Evolutionary conservation across 495 filamentous ascomycete genomes (phyloP).

Genomic region (Podospora fimiseda): DNA sequence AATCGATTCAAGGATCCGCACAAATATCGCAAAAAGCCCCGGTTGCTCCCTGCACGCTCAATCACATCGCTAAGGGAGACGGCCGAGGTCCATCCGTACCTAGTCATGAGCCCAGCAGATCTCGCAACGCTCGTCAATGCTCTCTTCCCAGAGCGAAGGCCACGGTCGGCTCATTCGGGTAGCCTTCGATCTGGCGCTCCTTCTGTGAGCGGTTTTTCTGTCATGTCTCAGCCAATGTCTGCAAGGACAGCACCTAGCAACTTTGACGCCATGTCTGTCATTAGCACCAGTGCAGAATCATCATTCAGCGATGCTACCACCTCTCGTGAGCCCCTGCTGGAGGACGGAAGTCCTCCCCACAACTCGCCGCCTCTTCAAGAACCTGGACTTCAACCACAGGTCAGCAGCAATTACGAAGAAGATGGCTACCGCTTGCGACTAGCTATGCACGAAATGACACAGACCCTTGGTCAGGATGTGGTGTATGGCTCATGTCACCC

Average conservation of each 20-base stretch:
- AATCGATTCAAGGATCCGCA: constrained; percentile 52
- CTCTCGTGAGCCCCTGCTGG: constrained; percentile 57
- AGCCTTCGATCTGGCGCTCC: constrained; percentile 57
- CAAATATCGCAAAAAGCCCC: constrained; percentile 45
- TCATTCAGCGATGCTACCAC: constrained; percentile 61
- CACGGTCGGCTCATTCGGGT: constrained; percentile 45
- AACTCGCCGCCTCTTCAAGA: constrained; percentile 38
- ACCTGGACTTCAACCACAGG: constrained; percentile 24
- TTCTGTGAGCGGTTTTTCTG: constrained; percentile 59
- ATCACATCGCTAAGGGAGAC: constrained; percentile 66
- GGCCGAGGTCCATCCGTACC: constrained; percentile 62
- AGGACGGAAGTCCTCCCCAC: constrained; percentile 41
- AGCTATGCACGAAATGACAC: constrained; percentile 60
- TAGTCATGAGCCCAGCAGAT: constrained; percentile 69
- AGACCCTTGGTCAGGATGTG: constrained; percentile 53
- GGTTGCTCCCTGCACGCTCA: constrained; percentile 59
- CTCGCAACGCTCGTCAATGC: constrained; percentile 63
- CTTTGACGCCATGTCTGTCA: constrained; percentile 53
- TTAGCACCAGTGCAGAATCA: constrained; percentile 62
- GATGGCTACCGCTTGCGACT: constrained; percentile 49
- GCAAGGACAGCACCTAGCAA: constrained; percentile 36
- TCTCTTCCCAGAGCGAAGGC: constrained; percentile 59
- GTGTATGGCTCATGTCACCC: constrained; percentile 60
- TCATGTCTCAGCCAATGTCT: constrained; percentile 44
- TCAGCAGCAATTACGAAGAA: constrained; percentile 45